These are phyloP conservation scores for Tagetes erecta DNA, from an alignment of 129 eudicot species.

Conservation along the genomic window DNA sequence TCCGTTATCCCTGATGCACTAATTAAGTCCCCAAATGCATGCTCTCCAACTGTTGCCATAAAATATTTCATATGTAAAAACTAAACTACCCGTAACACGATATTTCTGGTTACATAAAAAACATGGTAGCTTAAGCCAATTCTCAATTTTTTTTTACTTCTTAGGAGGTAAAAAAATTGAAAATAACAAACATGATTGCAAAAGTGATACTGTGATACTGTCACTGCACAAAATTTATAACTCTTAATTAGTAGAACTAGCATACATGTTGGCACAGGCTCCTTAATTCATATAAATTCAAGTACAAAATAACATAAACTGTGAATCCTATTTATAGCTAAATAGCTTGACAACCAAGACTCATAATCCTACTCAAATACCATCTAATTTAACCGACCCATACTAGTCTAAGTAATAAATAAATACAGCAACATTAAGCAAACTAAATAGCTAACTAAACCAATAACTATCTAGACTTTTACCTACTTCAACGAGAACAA, in stretches of 20 bases:
- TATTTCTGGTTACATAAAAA: neutral
- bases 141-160: neutral
- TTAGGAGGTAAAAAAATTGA: neutral
- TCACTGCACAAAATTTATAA: neutral
- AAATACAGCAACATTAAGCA: too few relatives aligned
- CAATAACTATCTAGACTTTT: too few relatives aligned
- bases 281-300: too few relatives aligned
- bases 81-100: neutral
- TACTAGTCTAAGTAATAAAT: too few relatives aligned
- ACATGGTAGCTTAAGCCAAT: neutral
- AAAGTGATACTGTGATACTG: neutral
- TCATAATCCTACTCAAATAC: too few relatives aligned
- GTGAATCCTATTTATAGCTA: too few relatives aligned
- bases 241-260: neutral
- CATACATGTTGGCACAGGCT: too few relatives aligned
- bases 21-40: slow-evolving; percentile 89
- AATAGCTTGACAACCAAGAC: too few relatives aligned
- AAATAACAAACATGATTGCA: neutral
- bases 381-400: too few relatives aligned
- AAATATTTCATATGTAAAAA: neutral
- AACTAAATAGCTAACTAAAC: too few relatives aligned
- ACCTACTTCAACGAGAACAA: too few relatives aligned
- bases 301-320: too few relatives aligned
- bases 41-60: slow-evolving; percentile 60
- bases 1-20: slow-evolving; percentile 94